Evolutionary conservation across 2,329 filamentous ascomycete species (phyloP).

Genomic region (Eurotiales sp.): DNA sequence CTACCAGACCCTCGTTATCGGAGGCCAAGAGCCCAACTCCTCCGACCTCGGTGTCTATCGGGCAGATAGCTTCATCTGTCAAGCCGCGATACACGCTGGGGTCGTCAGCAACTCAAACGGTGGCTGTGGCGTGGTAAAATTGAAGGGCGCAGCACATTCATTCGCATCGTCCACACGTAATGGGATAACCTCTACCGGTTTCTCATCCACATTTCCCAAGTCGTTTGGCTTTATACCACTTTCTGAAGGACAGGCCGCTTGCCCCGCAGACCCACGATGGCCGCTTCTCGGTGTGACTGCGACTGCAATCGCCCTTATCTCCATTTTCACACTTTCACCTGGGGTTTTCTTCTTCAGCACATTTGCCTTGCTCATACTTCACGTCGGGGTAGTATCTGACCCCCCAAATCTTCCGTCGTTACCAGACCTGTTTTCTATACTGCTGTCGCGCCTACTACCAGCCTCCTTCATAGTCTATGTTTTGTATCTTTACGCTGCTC

Average conservation of each 20-base stretch:
- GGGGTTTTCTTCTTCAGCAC: constrained; percentile 78
- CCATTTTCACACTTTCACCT: constrained; percentile 75
- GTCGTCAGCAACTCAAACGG: constrained; percentile 67
- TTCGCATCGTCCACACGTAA: constrained; percentile 65
- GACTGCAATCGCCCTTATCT: constrained; percentile 71
- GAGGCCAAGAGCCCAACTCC: constrained; percentile 41
- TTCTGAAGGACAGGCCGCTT: constrained; percentile 50
- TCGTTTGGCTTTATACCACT: constrained; percentile 75
- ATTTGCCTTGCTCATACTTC: constrained; percentile 81
- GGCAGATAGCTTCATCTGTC: constrained; percentile 84
- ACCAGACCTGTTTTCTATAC: constrained; percentile 68
- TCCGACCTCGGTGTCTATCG: constrained; percentile 63
- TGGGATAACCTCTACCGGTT: constrained; percentile 71
- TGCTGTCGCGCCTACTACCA: constrained; percentile 78
- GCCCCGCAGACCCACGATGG: constrained; percentile 78
- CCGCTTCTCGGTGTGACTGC: constrained; percentile 75
- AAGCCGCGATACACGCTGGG: constrained; percentile 78
- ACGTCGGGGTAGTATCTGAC: constrained; percentile 85
- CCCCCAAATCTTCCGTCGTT: constrained; percentile 68
- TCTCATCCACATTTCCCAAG: constrained; percentile 85
- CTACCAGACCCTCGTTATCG: constrained; percentile 51
- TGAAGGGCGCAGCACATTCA: constrained; percentile 64
- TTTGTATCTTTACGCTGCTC: constrained; percentile 78
- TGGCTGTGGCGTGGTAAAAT: constrained; percentile 75
- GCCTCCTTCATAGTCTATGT: constrained; percentile 84